phyloP scores from a whole-genome alignment of 768 basidiomycete species.

The Rhizopogon vesiculosus region DNA sequence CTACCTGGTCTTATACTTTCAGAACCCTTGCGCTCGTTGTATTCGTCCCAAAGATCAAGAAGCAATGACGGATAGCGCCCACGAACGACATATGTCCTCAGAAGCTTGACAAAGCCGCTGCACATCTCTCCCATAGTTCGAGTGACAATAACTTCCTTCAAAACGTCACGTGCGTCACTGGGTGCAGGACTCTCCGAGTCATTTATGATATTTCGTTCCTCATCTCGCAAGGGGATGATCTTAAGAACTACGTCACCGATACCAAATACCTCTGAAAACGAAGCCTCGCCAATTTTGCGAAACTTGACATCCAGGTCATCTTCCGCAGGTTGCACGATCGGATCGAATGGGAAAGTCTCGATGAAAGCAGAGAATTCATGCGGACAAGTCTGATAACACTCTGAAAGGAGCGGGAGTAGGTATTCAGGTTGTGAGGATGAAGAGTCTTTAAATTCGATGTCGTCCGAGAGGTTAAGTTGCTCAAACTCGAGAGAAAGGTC shows the following conservation, averaged over 20 bases:
- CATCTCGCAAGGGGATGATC: slow-evolving; percentile 72
- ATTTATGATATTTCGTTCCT: slow-evolving; percentile 27
- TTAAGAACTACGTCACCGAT: slow-evolving; percentile 89
- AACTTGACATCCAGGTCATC: slow-evolving; percentile 38
- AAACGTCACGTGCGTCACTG: slow-evolving; percentile 68
- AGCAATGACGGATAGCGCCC: slow-evolving; percentile 81
- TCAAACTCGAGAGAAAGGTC: slow-evolving; percentile 34
- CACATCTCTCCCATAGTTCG: slow-evolving; percentile 73
- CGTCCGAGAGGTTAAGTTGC: slow-evolving; percentile 41
- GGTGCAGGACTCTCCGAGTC: slow-evolving; percentile 57
- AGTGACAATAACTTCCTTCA: slow-evolving; percentile 79
- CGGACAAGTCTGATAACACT: slow-evolving; percentile 65
- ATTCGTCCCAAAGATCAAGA: slow-evolving; percentile 85
- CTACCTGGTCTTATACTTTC: slow-evolving; percentile 84
- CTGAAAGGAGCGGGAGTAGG: slow-evolving; percentile 59
- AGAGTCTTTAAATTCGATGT: slow-evolving; percentile 44
- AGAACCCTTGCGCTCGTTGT: slow-evolving; percentile 66
- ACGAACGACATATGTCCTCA: slow-evolving; percentile 81
- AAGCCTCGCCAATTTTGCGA: slow-evolving; percentile 92
- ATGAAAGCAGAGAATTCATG: slow-evolving; percentile 84
- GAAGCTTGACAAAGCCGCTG: slow-evolving; percentile 72
- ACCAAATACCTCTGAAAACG: slow-evolving; percentile 94
- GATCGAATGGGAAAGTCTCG: slow-evolving; percentile 72
- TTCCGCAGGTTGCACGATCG: slow-evolving; percentile 43
- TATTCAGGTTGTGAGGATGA: slow-evolving; percentile 43